Evolutionary conservation across 1,139 yeast species (phyloP).

Genomic region (Taphrina wiesneri): DNA sequence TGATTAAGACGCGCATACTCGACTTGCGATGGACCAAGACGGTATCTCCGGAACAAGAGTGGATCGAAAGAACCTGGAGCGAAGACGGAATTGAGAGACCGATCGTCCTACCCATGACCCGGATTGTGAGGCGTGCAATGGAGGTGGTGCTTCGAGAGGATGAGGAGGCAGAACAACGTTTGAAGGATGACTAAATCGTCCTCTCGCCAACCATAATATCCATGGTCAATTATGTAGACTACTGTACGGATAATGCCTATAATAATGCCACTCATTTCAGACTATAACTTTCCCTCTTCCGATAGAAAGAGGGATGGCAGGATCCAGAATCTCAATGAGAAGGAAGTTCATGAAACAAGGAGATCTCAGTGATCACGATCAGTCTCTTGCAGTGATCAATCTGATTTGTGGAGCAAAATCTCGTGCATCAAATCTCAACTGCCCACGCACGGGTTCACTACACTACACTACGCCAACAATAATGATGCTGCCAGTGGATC

Average conservation of each 20-base stretch:
- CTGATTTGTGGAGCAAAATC: not conserved
- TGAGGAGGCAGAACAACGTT: not conserved
- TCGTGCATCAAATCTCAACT: not conserved
- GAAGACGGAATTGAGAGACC: constrained; percentile 29
- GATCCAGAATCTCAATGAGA: no score
- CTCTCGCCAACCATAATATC: no score
- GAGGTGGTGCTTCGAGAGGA: constrained; percentile 19
- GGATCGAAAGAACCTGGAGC: constrained; percentile 26
- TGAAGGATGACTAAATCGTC: not conserved
- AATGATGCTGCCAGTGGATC: not conserved
- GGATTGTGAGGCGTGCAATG: constrained; percentile 27
- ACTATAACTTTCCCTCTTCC: no score
- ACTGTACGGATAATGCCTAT: no score
- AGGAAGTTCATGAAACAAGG: no score
- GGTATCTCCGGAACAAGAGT: constrained; percentile 24
- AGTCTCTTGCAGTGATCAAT: not conserved
- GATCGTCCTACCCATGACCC: constrained; percentile 26
- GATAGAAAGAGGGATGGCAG: no score
- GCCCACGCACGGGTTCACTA: not conserved
- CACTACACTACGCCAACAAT: not conserved
- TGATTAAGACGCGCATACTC: constrained; percentile 20
- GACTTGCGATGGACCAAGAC: constrained; percentile 31
- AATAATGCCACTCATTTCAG: not conserved
- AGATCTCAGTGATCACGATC: not conserved
- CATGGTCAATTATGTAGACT: not conserved